A percentile compares a stretch with the other conserved stretches of the same genome.
Evolutionary conservation across 352 stramenopile species (phyloP).

Genomic region (Globisporangium carolinianum): DNA sequence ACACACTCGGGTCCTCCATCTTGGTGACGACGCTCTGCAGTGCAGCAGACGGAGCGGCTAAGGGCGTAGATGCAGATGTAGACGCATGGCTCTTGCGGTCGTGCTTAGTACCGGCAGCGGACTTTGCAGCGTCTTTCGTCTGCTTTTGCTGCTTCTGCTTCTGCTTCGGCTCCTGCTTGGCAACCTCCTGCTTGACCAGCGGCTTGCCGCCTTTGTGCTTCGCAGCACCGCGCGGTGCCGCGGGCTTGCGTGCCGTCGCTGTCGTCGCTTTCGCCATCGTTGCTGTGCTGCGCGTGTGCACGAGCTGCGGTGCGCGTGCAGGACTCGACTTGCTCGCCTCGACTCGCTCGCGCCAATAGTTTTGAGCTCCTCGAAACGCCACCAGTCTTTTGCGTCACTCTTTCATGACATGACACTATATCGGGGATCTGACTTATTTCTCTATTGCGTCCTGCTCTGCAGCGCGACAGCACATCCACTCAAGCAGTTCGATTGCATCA

Average conservation of each 20-base stretch:
- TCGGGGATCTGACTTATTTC: neutral
- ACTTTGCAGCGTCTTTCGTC: neutral
- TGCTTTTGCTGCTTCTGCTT: neutral
- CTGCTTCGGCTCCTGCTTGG: neutral
- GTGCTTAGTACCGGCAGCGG: too few relatives aligned
- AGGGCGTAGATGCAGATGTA: neutral
- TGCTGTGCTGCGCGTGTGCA: neutral
- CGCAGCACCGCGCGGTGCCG: neutral
- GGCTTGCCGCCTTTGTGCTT: neutral
- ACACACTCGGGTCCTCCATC: conserved; percentile 22
- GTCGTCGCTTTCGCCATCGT: neutral
- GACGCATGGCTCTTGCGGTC: neutral
- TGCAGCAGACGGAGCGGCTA: conserved; percentile 2
- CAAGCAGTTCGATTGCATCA: neutral
- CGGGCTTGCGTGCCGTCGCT: neutral
- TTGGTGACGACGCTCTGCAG: conserved; percentile 24
- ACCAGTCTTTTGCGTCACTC: neutral
- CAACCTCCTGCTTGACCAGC: neutral
- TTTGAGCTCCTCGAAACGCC: neutral
- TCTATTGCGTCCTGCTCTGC: neutral
- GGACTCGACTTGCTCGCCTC: neutral
- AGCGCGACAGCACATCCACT: neutral
- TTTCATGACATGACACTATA: neutral
- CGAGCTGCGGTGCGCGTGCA: neutral
- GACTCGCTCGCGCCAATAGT: neutral